Base-by-base conservation (phyloP, 148 eudicot species). In the Chenopodium suecicum region DNA sequence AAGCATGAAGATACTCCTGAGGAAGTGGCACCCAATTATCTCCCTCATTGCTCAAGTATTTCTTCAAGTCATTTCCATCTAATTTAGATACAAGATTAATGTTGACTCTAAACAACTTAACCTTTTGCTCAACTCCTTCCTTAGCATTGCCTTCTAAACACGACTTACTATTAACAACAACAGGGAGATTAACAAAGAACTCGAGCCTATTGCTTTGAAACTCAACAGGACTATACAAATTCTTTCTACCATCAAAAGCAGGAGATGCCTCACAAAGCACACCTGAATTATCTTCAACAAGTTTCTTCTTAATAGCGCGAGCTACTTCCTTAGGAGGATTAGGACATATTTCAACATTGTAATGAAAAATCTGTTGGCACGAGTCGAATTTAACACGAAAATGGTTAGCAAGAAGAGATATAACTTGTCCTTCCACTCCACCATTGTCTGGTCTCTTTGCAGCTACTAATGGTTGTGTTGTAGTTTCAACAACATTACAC, bases 1-100 rank as follows among this genome's bases (percentile, higher is more conserved):
- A 88, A 70, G 96, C 98, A 81, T 95, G 98, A 73, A 95, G 91
- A 87, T 92, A 95, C 65, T 92, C 96, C 76, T 95, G 97, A 72
- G 98, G 98, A 78, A 95, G 89, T 0, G 91, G 93, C 9, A 71
- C 72, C 80, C 85, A 90, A 74, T 89, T 93, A 47, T 86, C 90
- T 22, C 84, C 86, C 64, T 86, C 90, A 76, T 86, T 90, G 58
- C 83, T 88, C 84, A 94, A 88, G 80, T 89, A 91, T 79, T 85
- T 90, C 16, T 78, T 85, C 70, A 95, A 78, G 9, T 84, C 92
- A 73, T 79, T 89, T 7, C 94, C 98, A 82, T 90, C 91, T 19
- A 95, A 84, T 73, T 91, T 93, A 12, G 98, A 92, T 23, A 95
- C 98, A 58, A 92, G 91, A 86, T 89, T 93, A 82, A 95, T 86